A percentile compares a stretch with the other conserved stretches of the same genome.
These are phyloP conservation scores for Polyporus tsugae DNA, from an alignment of 1,284 basidiomycete species.

Conservation along the genomic window DNA sequence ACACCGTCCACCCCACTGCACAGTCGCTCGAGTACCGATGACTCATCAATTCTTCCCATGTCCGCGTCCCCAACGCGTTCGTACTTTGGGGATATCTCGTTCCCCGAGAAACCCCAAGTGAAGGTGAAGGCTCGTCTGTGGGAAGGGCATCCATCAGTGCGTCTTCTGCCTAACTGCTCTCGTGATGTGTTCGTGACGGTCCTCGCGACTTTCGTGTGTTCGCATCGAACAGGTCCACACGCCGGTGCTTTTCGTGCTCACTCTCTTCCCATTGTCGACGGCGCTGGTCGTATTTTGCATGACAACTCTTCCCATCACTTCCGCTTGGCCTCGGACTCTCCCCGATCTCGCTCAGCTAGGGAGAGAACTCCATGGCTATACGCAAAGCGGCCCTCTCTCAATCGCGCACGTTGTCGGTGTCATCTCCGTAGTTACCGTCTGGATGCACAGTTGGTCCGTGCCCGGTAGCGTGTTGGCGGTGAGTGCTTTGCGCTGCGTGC, in stretches of 20 bases:
- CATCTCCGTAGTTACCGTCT: constrained; percentile 84
- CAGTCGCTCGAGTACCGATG: constrained; percentile 54
- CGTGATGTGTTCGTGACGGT: constrained; percentile 35
- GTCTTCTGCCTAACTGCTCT: constrained; percentile 36
- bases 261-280: constrained; percentile 72
- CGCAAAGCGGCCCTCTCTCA: constrained; percentile 69
- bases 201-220: constrained; percentile 10
- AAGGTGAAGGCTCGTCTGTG: constrained; percentile 47
- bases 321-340: constrained; percentile 78
- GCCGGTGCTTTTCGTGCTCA: constrained; percentile 71
- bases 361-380: constrained; percentile 77
- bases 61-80: constrained; percentile 64
- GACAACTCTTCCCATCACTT: constrained; percentile 72
- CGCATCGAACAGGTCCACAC: constrained; percentile 56
- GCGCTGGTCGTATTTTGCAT: constrained; percentile 57
- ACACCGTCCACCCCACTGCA: constrained; percentile 58
- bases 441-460: constrained; percentile 96
- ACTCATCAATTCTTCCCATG: constrained; percentile 69
- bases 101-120: constrained; percentile 49
- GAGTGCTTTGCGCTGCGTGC: constrained; percentile 38
- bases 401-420: constrained; percentile 81
- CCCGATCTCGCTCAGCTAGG: constrained; percentile 78
- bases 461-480: constrained; percentile 92
- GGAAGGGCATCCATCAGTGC: constrained; percentile 55
- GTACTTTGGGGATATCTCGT: constrained; percentile 54